These are phyloP conservation scores for Bocquillonia castaneifolia DNA, from an alignment of 441 rosid genomes.

Conservation along the genomic window DNA sequence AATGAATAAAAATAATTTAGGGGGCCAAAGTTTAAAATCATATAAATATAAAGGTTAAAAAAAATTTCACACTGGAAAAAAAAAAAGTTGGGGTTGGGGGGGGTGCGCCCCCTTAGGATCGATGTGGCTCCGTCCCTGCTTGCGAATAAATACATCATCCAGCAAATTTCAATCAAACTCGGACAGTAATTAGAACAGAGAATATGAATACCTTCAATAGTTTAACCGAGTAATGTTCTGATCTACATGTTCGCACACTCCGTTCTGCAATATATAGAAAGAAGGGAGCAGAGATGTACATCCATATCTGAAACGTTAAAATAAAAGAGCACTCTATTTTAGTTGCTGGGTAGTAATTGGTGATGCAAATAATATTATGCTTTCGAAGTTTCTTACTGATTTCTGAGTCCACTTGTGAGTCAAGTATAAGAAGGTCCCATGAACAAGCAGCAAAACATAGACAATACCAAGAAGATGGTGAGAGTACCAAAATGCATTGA, in stretches of 20 bases:
- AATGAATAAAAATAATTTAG: too few relatives aligned
- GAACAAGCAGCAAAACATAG: slow-evolving; percentile 71
- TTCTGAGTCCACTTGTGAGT: slow-evolving; percentile 60
- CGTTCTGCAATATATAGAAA: slow-evolving; percentile 76
- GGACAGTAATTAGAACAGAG: neutral
- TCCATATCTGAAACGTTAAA: slow-evolving; percentile 72
- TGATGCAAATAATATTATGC: neutral
- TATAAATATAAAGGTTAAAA: too few relatives aligned
- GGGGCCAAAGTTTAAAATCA: too few relatives aligned
- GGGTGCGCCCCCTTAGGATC: too few relatives aligned
- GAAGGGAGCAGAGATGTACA: slow-evolving; percentile 75
- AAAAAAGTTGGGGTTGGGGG: too few relatives aligned
- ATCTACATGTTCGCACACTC: slow-evolving; percentile 66
- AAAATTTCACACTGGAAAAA: too few relatives aligned
- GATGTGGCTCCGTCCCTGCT: too few relatives aligned
- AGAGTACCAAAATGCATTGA: slow-evolving; percentile 96
- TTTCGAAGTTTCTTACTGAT: slow-evolving; percentile 53
- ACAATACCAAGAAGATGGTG: slow-evolving; percentile 79
- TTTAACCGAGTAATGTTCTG: slow-evolving; percentile 65
- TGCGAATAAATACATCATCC: neutral
- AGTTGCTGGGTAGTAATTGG: slow-evolving; percentile 8
- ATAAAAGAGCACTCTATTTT: slow-evolving; percentile 2
- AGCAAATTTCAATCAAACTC: neutral
- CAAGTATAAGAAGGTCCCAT: slow-evolving; percentile 71
- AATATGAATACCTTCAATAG: slow-evolving; percentile 51